Evolutionary conservation across 2,329 filamentous ascomycete genomes (phyloP).

Genomic region (Pseudogymnoascus sp.): DNA sequence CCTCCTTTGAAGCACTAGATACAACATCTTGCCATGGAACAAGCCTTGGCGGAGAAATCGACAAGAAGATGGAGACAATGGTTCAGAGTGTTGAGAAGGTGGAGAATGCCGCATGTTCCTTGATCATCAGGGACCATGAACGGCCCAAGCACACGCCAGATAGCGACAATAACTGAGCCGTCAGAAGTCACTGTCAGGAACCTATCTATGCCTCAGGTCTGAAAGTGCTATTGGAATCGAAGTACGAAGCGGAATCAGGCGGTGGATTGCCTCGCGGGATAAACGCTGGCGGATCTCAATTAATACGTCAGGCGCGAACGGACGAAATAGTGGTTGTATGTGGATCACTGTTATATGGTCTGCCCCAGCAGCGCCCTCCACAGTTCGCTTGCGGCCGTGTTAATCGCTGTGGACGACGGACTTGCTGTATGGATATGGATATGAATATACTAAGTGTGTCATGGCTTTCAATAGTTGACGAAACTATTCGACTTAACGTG

Average conservation of each 20-base stretch:
- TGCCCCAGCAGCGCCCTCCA: background rate
- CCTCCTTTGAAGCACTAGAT: conserved; percentile 68
- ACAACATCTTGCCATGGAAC: conserved; percentile 42
- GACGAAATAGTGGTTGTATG: background rate
- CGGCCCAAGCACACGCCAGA: conserved; percentile 32
- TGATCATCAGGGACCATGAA: conserved; percentile 81
- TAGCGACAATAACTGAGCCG: background rate
- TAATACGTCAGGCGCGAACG: background rate
- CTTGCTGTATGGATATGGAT: conserved; percentile 11
- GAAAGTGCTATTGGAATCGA: background rate
- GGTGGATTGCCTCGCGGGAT: background rate
- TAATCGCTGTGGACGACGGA: background rate
- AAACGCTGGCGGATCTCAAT: background rate
- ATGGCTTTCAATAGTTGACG: background rate
- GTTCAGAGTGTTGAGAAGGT: conserved; percentile 87
- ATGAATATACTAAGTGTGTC: background rate
- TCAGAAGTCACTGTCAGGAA: background rate
- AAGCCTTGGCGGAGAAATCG: conserved; percentile 55
- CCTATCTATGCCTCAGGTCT: background rate
- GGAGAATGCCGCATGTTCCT: conserved; percentile 80
- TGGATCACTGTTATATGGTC: background rate
- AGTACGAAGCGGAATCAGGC: background rate
- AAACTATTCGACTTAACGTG: background rate
- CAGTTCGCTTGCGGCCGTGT: background rate
- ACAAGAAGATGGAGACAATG: conserved; percentile 82